Evolutionary conservation across 1,284 basidiomycete genomes (phyloP), one percentile per base, ranked within the genome.

Genomic region (Ustilago trichophora): DNA sequence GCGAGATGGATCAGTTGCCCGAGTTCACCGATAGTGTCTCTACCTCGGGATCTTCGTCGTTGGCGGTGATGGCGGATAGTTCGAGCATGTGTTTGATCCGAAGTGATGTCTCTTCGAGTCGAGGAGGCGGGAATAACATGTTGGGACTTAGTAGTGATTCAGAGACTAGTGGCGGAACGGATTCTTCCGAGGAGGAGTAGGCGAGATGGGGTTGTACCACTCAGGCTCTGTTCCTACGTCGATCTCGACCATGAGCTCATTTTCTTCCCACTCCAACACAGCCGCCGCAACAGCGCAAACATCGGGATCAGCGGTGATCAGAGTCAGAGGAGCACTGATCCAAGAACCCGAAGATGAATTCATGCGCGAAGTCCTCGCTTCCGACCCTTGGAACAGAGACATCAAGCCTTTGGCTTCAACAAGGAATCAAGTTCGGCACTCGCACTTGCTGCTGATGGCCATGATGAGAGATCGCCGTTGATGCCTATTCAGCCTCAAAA

Each of bases 1-100:
- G 40, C 12, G 78, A 80, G 67, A 69, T 80, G 40, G 77, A 80
- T 44, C 78, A 80, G 52, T 50, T 80, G 29, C 78, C 78, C 19
- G 70, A 74, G 22, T 68, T 75, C 34, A 58, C 60, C 18, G 54
- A 69, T 10, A n/a, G n/a, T n/a, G 36, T 51, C 7, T 60, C 64
- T 4, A 66, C 57, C 2, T 58, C 56, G 5, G 64, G 53, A 16
- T 55, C n/a, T n/a, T n/a, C n/a, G n/a, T n/a, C 58, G n/a, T 22
- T 66, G 16, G 24, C 33, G 12, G 46, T 34, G 11, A 38, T 58
- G 42, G 53, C 49, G 16, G 51, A 51, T 26, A 66, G 58, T 32
- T 45, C 46, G 16, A 58, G 49, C 25, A 21, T 36, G 31, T 48
- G 55, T 3, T 70, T 62, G 55, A 49, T 63, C 3, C 47, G 34